Conservation (phyloP, 768 basidiomycete genomes). For the Termitomyces sp. region DNA sequence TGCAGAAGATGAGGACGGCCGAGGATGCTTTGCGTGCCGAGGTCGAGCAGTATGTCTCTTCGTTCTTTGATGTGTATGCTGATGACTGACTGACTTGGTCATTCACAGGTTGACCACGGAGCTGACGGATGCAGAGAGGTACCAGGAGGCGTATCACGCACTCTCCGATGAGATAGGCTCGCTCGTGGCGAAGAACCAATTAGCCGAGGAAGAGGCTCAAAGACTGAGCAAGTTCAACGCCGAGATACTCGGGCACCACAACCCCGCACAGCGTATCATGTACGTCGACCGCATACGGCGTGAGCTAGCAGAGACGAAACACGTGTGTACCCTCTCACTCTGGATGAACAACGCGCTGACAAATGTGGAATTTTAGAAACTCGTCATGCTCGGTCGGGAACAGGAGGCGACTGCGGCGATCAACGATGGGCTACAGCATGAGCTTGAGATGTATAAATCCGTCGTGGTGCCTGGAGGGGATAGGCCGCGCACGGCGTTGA, state of each 20-base stretch:
- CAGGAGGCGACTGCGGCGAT: slow-evolving; percentile 37
- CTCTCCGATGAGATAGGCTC: slow-evolving; percentile 59
- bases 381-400: slow-evolving; percentile 40
- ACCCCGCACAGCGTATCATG: slow-evolving; percentile 79
- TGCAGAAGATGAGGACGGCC: slow-evolving; percentile 53
- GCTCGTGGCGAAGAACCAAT: slow-evolving; percentile 62
- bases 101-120: slow-evolving; percentile 44
- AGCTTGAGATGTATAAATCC: slow-evolving; percentile 58
- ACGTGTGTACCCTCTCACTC: slow-evolving; percentile 51
- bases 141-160: slow-evolving; percentile 65
- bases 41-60: slow-evolving; percentile 52
- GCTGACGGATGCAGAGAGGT: slow-evolving; percentile 54
- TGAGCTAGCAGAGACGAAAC: slow-evolving; percentile 77
- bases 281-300: slow-evolving; percentile 81
- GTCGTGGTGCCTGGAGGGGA: slow-evolving; percentile 40
- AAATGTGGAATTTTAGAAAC: slow-evolving; percentile 29
- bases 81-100: background rate
- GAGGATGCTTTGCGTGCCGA: slow-evolving; percentile 68
- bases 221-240: slow-evolving; percentile 79
- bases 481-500: slow-evolving; percentile 52
- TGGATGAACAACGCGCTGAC: background rate
- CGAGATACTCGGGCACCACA: slow-evolving; percentile 78
- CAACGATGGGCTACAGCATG: slow-evolving; percentile 44
- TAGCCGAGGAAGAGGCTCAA: slow-evolving; percentile 77
- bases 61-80: background rate